Conservation (phyloP, 2,329 filamentous ascomycete genomes). For the Calonectria montana region DNA sequence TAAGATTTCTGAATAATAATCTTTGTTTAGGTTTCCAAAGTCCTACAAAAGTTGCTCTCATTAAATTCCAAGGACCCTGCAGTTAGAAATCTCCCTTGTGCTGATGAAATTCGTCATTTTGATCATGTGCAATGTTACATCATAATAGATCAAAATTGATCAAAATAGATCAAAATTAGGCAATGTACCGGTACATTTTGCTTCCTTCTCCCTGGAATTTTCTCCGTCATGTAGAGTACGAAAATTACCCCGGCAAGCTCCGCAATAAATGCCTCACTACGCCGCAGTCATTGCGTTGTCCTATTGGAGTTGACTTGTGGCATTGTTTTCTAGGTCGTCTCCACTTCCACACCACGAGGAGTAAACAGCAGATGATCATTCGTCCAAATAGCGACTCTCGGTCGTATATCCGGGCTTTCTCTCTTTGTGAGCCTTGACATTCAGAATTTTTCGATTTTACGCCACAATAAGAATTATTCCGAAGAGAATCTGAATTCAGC, state of each 20-base stretch:
- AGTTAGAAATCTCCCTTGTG: too few relatives aligned
- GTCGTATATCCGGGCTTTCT: neutral
- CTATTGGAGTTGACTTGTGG: neutral
- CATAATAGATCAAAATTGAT: neutral
- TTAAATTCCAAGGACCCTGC: too few relatives aligned
- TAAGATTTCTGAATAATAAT: too few relatives aligned
- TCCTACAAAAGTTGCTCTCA: too few relatives aligned
- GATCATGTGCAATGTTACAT: neutral
- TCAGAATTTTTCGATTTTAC: too few relatives aligned
- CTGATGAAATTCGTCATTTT: neutral
- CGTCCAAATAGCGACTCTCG: neutral
- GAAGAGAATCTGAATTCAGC: too few relatives aligned
- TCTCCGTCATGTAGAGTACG: neutral
- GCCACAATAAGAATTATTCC: too few relatives aligned
- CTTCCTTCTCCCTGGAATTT: neutral
- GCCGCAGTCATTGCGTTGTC: neutral
- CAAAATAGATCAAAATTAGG: neutral
- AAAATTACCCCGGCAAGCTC: neutral
- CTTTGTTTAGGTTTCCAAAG: too few relatives aligned
- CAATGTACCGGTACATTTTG: neutral
- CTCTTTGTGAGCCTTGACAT: neutral
- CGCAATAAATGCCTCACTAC: neutral
- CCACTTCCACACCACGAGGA: neutral
- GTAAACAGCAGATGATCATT: neutral
- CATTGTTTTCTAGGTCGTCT: neutral